phyloP scores from a whole-genome alignment of 2,329 filamentous ascomycete genomes.

The Colletotrichum sp. region DNA sequence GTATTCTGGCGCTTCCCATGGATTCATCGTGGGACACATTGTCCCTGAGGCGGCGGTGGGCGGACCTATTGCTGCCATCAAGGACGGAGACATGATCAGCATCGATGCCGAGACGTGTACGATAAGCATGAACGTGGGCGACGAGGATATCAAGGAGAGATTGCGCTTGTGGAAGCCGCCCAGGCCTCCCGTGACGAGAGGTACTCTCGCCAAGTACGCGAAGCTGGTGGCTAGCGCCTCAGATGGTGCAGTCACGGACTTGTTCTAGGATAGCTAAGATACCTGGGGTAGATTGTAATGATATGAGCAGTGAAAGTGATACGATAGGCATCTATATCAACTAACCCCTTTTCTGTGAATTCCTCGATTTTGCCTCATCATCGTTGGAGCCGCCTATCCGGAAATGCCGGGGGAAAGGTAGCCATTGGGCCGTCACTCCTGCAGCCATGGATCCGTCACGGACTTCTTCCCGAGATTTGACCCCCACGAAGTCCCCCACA shows the following conservation, averaged over 20 bases:
- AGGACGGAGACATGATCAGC: constrained; percentile 80
- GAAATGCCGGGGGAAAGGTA: neutral
- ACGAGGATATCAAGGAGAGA: constrained; percentile 73
- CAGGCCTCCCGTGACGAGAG: constrained; percentile 75
- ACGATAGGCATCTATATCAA: neutral
- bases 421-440: neutral
- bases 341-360: neutral
- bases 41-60: constrained; percentile 89
- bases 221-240: constrained; percentile 87
- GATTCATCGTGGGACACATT: constrained; percentile 93
- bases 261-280: neutral
- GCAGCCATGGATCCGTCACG: neutral
- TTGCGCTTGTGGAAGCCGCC: constrained; percentile 74
- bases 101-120: constrained; percentile 86
- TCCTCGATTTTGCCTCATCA: neutral
- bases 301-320: neutral
- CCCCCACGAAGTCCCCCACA: neutral
- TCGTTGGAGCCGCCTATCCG: neutral
- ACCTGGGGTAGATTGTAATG: neutral
- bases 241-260: constrained; percentile 87
- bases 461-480: neutral
- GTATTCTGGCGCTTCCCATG: constrained; percentile 87
- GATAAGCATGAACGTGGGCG: constrained; percentile 65
- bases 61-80: constrained; percentile 84
- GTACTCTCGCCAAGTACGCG: constrained; percentile 89